Evolutionary conservation across 345 rosid genomes (phyloP).

Genomic region (Salix caprea): DNA sequence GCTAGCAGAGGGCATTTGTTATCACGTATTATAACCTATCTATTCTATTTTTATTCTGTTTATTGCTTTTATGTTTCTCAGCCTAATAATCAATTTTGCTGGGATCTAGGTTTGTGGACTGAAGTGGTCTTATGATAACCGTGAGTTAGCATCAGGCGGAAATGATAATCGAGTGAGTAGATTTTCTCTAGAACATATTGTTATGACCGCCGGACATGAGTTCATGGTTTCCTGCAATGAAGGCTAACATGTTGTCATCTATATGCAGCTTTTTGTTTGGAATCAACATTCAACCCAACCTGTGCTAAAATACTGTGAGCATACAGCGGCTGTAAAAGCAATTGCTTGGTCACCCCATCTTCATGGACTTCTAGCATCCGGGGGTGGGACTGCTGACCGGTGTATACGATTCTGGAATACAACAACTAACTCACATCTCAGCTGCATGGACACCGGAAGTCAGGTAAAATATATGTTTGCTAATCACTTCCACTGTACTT

Average conservation of each 20-base stretch:
- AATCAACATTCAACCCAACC: slow-evolving; percentile 95
- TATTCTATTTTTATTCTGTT: not conserved
- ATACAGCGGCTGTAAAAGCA: slow-evolving; percentile 98
- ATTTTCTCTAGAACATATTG: not conserved
- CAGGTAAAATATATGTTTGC: slow-evolving; percentile 46
- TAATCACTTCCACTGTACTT: no score
- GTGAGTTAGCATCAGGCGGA: slow-evolving; percentile 97
- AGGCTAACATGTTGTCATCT: slow-evolving; percentile 16
- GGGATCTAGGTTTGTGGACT: slow-evolving; percentile 77
- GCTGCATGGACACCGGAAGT: slow-evolving; percentile 90
- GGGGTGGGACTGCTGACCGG: slow-evolving; percentile 97
- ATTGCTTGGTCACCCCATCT: slow-evolving; percentile 99
- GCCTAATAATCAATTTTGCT: slow-evolving; percentile 14
- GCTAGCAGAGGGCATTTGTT: not conserved
- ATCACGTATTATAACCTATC: not conserved
- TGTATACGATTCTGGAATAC: slow-evolving; percentile 99
- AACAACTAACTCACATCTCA: slow-evolving; percentile 75
- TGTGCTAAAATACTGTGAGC: slow-evolving; percentile 80
- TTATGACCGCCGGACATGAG: not conserved
- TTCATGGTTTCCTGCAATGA: not conserved
- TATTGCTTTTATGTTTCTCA: not conserved
- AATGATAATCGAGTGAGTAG: slow-evolving; percentile 81
- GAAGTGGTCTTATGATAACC: slow-evolving; percentile 97
- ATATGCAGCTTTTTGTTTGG: slow-evolving; percentile 90
- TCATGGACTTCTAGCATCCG: slow-evolving; percentile 96